Evolutionary conservation across 2,329 filamentous ascomycete species (phyloP).

Genomic region (Thelonectria rubi): DNA sequence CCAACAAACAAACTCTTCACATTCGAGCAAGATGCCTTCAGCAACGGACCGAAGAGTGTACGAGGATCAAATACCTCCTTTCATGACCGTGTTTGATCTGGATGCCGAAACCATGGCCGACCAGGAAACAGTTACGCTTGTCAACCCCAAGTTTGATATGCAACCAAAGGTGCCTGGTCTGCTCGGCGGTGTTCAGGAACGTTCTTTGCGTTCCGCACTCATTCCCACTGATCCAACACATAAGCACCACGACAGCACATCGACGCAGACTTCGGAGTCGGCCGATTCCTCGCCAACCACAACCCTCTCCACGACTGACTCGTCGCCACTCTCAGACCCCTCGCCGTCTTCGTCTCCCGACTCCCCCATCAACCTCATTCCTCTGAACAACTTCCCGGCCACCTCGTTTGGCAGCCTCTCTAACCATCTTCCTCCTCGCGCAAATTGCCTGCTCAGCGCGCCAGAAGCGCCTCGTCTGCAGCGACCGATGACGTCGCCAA

Average conservation of each 20-base stretch:
- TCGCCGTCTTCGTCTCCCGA: slow-evolving; percentile 94
- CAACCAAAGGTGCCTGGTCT: slow-evolving; percentile 52
- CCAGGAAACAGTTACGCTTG: slow-evolving; percentile 61
- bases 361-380: slow-evolving; percentile 79
- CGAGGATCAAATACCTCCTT: slow-evolving; percentile 77
- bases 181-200: slow-evolving; percentile 49
- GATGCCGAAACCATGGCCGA: slow-evolving; percentile 65
- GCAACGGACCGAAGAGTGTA: slow-evolving; percentile 68
- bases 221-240: slow-evolving; percentile 63
- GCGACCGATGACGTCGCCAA: slow-evolving; percentile 73
- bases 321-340: slow-evolving; percentile 86
- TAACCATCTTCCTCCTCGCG: slow-evolving; percentile 44
- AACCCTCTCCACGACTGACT: slow-evolving; percentile 91
- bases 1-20: slow-evolving; percentile 15
- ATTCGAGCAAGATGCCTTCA: slow-evolving; percentile 64
- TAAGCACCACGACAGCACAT: slow-evolving; percentile 80
- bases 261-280: slow-evolving; percentile 81
- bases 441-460: slow-evolving; percentile 51
- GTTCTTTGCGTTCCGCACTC: slow-evolving; percentile 51
- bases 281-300: slow-evolving; percentile 95
- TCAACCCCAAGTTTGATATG: slow-evolving; percentile 62
- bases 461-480: slow-evolving; percentile 54
- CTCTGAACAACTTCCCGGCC: slow-evolving; percentile 73
- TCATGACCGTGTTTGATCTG: slow-evolving; percentile 79
- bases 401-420: slow-evolving; percentile 62